Evolutionary conservation across 805 yeast species (phyloP).

Genomic region (Ogataea paraovalis): DNA sequence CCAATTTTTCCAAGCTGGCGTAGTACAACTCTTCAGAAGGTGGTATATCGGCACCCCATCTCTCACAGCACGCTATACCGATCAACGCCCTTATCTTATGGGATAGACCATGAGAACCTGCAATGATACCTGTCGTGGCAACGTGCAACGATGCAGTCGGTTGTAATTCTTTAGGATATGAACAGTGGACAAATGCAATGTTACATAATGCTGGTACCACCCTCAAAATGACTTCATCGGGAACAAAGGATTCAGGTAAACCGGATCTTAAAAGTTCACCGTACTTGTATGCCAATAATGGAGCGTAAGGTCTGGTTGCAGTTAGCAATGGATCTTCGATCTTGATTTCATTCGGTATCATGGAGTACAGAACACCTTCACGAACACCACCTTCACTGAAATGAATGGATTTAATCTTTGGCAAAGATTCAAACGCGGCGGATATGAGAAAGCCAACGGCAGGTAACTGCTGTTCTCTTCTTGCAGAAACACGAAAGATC

Average conservation of each 20-base stretch:
- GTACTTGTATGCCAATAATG: conserved; percentile 56
- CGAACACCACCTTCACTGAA: conserved; percentile 77
- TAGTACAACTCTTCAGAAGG: conserved; percentile 47
- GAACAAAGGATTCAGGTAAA: conserved; percentile 52
- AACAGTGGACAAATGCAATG: conserved; percentile 70
- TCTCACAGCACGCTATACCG: conserved; percentile 69
- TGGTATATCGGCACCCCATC: conserved; percentile 81
- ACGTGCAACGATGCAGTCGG: conserved; percentile 70
- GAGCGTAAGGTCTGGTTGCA: conserved; percentile 71
- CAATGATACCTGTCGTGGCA: conserved; percentile 69
- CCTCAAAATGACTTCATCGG: conserved; percentile 52
- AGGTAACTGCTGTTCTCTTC: conserved; percentile 64
- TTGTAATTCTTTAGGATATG: conserved; percentile 73
- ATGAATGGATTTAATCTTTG: conserved; percentile 56
- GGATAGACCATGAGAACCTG: conserved; percentile 72
- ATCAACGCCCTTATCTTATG: conserved; percentile 68
- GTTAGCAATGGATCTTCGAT: conserved; percentile 65
- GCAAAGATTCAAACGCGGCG: conserved; percentile 60
- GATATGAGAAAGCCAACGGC: conserved; percentile 61
- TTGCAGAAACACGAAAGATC: conserved; percentile 61
- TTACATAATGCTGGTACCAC: conserved; percentile 71
- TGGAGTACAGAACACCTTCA: conserved; percentile 68
- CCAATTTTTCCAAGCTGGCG: conserved; percentile 44
- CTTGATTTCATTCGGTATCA: conserved; percentile 53
- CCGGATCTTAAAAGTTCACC: conserved; percentile 50